phyloP scores from a whole-genome alignment of 768 basidiomycete genomes.

The Mycena venus region DNA sequence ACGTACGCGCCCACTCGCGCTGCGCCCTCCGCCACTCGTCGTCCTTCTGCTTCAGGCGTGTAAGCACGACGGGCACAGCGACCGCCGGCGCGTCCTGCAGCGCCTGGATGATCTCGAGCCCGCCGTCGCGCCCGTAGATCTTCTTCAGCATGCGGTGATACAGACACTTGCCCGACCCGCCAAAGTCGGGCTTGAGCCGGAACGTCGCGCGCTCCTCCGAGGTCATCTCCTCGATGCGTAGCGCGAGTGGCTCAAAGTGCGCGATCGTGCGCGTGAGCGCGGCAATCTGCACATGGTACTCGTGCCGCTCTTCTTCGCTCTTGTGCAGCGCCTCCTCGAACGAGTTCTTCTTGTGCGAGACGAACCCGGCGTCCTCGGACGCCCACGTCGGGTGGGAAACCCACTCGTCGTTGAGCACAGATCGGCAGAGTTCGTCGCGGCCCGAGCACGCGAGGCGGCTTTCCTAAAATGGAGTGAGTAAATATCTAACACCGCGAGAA shows the following conservation, averaged over 20 bases:
- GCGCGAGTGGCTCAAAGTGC: conserved; percentile 88
- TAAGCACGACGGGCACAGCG: conserved; percentile 91
- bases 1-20: conserved; percentile 96
- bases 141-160: conserved; percentile 96
- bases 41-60: conserved; percentile 91
- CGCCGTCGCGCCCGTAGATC: conserved; percentile 88
- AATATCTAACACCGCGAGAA: not conserved
- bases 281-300: conserved; percentile 96
- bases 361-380: conserved; percentile 94
- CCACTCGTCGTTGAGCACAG: conserved; percentile 97
- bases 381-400: conserved; percentile 99
- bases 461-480: conserved; percentile 69
- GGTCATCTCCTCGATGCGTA: conserved; percentile 89
- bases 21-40: conserved; percentile 97
- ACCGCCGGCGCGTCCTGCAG: conserved; percentile 93
- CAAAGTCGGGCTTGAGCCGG: conserved; percentile 88
- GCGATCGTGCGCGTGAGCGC: conserved; percentile 92
- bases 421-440: conserved; percentile 93
- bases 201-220: conserved; percentile 87
- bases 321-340: conserved; percentile 97
- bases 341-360: conserved; percentile 95
- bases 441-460: conserved; percentile 92
- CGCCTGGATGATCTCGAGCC: conserved; percentile 83
- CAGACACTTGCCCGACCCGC: conserved; percentile 88
- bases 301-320: conserved; percentile 98